Conservation (phyloP, 2,329 filamentous ascomycete species). For the Tricladium varicosporioides region DNA sequence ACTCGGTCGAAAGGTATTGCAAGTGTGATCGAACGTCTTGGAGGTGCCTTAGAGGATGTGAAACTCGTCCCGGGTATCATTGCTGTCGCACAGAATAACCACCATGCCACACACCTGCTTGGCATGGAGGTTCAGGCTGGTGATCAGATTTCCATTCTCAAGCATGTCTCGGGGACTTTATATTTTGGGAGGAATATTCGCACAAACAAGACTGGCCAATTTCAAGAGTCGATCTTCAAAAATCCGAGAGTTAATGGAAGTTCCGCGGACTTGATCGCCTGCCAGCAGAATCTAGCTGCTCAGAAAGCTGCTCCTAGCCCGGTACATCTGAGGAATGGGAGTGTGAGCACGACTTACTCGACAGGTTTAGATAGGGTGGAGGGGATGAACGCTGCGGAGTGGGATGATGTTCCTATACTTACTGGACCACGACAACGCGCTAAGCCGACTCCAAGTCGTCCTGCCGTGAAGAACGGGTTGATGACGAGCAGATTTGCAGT, state of each 20-base stretch:
- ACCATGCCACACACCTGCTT: neutral
- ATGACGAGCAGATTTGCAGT: slow-evolving; percentile 17
- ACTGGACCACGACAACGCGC: slow-evolving; percentile 2
- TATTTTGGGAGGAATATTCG: slow-evolving; percentile 22
- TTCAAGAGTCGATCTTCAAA: slow-evolving; percentile 19
- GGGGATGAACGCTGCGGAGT: slow-evolving; percentile 22
- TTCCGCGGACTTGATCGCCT: neutral
- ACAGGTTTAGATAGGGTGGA: slow-evolving; percentile 19
- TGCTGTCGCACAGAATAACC: slow-evolving; percentile 7
- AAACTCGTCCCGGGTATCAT: too few relatives aligned
- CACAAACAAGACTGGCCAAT: slow-evolving; percentile 15
- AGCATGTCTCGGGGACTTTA: slow-evolving; percentile 21
- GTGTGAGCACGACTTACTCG: slow-evolving; percentile 1
- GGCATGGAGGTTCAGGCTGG: slow-evolving; percentile 16
- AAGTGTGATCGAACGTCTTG: too few relatives aligned
- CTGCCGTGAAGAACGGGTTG: slow-evolving; percentile 13
- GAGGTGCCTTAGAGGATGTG: too few relatives aligned
- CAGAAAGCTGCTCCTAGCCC: neutral
- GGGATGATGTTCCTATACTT: slow-evolving; percentile 21
- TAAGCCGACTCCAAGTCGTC: slow-evolving; percentile 1
- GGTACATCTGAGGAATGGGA: neutral
- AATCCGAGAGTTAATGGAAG: neutral
- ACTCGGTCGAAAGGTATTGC: too few relatives aligned
- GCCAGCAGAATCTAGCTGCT: slow-evolving; percentile 7
- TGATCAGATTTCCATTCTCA: slow-evolving; percentile 20